A percentile compares a stretch with the other conserved stretches of the same genome.
These are phyloP conservation scores for Ramaria sp. DNA, from an alignment of 768 basidiomycete species.

Conservation along the genomic window DNA sequence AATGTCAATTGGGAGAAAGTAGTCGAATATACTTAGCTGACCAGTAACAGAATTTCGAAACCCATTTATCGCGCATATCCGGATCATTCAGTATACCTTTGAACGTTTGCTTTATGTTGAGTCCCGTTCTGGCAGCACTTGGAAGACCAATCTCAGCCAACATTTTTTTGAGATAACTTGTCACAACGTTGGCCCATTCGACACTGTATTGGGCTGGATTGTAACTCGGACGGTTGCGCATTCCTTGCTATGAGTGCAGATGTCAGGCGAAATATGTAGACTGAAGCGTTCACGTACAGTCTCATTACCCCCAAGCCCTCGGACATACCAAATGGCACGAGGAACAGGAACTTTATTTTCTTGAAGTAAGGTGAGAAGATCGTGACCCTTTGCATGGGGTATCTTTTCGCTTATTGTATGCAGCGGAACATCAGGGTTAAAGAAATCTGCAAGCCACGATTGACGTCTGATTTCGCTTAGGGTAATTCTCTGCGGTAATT, in stretches of 20 bases:
- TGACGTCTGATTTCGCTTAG: slow-evolving; percentile 69
- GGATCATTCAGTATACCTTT: slow-evolving; percentile 68
- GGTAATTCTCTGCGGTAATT: slow-evolving; percentile 74
- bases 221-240: slow-evolving; percentile 70
- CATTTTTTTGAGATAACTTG: slow-evolving; percentile 75
- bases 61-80: slow-evolving; percentile 65
- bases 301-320: slow-evolving; percentile 82
- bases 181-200: slow-evolving; percentile 78
- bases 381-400: slow-evolving; percentile 78
- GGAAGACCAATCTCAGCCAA: slow-evolving; percentile 70
- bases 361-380: slow-evolving; percentile 71
- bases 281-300: slow-evolving; percentile 36
- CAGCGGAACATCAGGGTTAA: slow-evolving; percentile 69
- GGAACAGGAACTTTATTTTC: slow-evolving; percentile 66
- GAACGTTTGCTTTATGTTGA: slow-evolving; percentile 78
- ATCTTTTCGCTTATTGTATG: slow-evolving; percentile 77
- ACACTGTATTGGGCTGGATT: slow-evolving; percentile 75
- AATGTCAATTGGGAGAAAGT: slow-evolving; percentile 3
- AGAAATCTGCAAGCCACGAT: slow-evolving; percentile 75
- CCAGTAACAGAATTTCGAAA: slow-evolving; percentile 73
- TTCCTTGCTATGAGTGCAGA: slow-evolving; percentile 40
- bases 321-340: slow-evolving; percentile 79
- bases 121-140: slow-evolving; percentile 59
- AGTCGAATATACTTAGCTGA: slow-evolving; percentile 22
- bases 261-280: background rate